Evolutionary conservation across 2,329 filamentous ascomycete species (phyloP), one percentile per base, ranked within the genome.

Genomic region (Fusarium clavum): DNA sequence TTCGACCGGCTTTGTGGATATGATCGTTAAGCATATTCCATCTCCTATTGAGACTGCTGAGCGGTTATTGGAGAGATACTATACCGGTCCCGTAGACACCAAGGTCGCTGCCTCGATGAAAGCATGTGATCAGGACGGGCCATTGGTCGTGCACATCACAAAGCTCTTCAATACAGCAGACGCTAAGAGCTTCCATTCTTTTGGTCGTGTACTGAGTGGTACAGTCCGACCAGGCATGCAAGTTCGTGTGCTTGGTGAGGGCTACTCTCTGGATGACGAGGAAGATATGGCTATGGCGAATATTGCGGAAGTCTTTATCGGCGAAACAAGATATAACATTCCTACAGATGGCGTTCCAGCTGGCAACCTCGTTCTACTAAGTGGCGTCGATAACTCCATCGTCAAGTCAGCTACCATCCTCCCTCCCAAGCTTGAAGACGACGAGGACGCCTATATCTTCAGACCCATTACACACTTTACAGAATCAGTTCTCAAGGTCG

Each of bases 371-470:
- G 95, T 97, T 16, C 83, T 99, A n/a, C 86, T 99, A 18, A 90
- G 92, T 58, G 96, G 95, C 16, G 91, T 99, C 29, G 95, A 98
- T 83, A 98, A 98, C 80, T 98, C 94, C 7, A 98, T 99, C 74
- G 94, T 98, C 82, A 99, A 99, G 82, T 95, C 94, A 5, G 96
- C 96, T 11, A 99, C 96, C 0, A 86, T 99, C 49, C 90, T 99
- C 30, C 89, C 94, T 3, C 88, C 90, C 41, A 91, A 90, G 71
- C 86, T 97, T 11, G 91, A 94, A 27, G 91, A 97, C 55, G 90
- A 96, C 48, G 95, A 98, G 79, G 94, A 97, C 67, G 94, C 93
- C 0, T 97, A 97, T 80, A 97, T 99, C 76, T 98, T 99, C 87
- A 92, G 90, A 70, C 95, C 96, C 1, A 88, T 99, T 64, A 90